Percentiles rank a stretch among this genome's conserved stretches.
Evolutionary conservation across 176 grass and related monocot species (phyloP).

Genomic region (Oryza rufipogon): DNA sequence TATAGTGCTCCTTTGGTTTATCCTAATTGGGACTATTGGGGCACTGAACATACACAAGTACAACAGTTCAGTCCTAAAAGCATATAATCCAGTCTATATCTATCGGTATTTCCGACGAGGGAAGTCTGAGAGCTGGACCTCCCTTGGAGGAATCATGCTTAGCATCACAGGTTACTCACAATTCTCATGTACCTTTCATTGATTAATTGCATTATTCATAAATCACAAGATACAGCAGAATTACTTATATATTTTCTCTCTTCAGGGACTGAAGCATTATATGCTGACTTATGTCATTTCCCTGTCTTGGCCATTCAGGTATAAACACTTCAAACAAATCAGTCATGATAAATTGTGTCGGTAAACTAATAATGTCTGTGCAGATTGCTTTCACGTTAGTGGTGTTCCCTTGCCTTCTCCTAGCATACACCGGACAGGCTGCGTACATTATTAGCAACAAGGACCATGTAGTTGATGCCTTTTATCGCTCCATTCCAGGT

Average conservation of each 20-base stretch:
- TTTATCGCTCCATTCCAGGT: slow-evolving; percentile 87
- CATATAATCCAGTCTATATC: slow-evolving; percentile 75
- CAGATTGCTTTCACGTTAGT: slow-evolving; percentile 85
- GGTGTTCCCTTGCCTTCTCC: slow-evolving; percentile 83
- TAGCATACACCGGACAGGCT: slow-evolving; percentile 91
- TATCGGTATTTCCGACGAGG: slow-evolving; percentile 61
- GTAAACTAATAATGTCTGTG: slow-evolving; percentile 31
- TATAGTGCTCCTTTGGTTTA: slow-evolving; percentile 79
- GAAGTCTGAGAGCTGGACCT: slow-evolving; percentile 60
- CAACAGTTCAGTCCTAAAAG: slow-evolving; percentile 70
- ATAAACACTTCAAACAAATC: background rate
- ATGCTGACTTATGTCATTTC: slow-evolving; percentile 94
- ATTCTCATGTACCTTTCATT: slow-evolving; percentile 17
- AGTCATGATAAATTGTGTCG: slow-evolving; percentile 29
- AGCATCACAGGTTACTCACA: slow-evolving; percentile 73
- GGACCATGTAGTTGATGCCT: slow-evolving; percentile 69
- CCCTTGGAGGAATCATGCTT: slow-evolving; percentile 92
- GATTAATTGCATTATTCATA: slow-evolving; percentile 11
- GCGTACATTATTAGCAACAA: slow-evolving; percentile 65
- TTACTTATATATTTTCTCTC: slow-evolving; percentile 36
- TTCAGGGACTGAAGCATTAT: slow-evolving; percentile 90
- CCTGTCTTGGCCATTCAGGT: slow-evolving; percentile 85
- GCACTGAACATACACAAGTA: slow-evolving; percentile 72
- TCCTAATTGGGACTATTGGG: slow-evolving; percentile 74
- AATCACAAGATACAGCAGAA: slow-evolving; percentile 25